Percentiles rank a stretch among this genome's conserved stretches.
phyloP scores from a whole-genome alignment of 2,329 filamentous ascomycete species.

The Aureobasidium sp. region DNA sequence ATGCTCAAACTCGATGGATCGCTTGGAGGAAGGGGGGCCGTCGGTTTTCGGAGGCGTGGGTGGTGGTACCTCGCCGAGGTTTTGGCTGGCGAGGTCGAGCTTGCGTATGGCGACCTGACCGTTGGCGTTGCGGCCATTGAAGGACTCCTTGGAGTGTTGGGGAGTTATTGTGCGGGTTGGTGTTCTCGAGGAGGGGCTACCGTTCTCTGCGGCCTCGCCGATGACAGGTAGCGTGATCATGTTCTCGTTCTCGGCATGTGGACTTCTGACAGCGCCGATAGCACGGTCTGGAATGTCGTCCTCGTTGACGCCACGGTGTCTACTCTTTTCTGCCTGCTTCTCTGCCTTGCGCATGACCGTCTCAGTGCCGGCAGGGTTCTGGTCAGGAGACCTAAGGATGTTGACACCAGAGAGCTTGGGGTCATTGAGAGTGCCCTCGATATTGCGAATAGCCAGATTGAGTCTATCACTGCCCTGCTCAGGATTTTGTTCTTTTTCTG shows the following conservation, averaged over 20 bases:
- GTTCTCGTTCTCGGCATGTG: slow-evolving; percentile 49
- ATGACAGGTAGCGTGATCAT: slow-evolving; percentile 70
- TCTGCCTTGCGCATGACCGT: slow-evolving; percentile 55
- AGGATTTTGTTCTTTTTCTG: slow-evolving; percentile 37
- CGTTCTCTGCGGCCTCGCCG: slow-evolving; percentile 77
- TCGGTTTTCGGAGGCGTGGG: slow-evolving; percentile 29
- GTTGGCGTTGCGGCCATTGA: slow-evolving; percentile 8
- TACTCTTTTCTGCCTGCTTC: slow-evolving; percentile 53
- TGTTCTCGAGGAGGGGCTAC: slow-evolving; percentile 43
- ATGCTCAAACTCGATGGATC: slow-evolving; percentile 19
- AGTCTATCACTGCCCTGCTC: slow-evolving; percentile 15
- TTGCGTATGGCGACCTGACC: slow-evolving; percentile 8
- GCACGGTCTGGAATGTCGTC: slow-evolving; percentile 57
- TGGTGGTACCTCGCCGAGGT: slow-evolving; percentile 26
- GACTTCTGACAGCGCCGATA: slow-evolving; percentile 52
- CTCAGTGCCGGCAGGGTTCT: slow-evolving; percentile 39
- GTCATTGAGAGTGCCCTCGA: slow-evolving; percentile 29
- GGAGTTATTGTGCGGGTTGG: slow-evolving; percentile 21
- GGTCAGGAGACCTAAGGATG: slow-evolving; percentile 23
- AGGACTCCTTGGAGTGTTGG: slow-evolving; percentile 21
- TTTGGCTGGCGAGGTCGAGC: slow-evolving; percentile 23
- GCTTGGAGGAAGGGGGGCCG: slow-evolving; percentile 14
- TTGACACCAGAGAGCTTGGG: slow-evolving; percentile 35
- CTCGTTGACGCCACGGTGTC: slow-evolving; percentile 39
- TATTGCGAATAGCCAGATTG: slow-evolving; percentile 4